Percentiles rank a stretch among this genome's conserved stretches.
Evolutionary conservation across 208 protist species (phyloP).

Genomic region (Leishmania major): DNA sequence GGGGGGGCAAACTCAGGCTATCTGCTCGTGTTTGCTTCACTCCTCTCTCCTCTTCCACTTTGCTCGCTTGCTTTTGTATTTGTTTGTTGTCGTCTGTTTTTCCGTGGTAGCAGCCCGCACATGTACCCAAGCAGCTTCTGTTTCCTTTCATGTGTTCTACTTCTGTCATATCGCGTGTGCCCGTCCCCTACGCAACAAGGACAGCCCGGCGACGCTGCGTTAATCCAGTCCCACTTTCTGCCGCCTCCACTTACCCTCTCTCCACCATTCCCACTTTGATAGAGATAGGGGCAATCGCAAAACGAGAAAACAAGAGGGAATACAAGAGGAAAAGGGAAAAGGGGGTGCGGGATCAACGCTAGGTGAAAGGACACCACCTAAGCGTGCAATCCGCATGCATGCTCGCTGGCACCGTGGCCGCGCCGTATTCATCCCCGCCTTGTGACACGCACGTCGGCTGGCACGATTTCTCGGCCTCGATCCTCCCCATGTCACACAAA

Average conservation of each 20-base stretch:
- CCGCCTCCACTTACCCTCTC: background rate
- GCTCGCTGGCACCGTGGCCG: background rate
- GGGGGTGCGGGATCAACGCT: background rate
- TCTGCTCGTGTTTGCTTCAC: background rate
- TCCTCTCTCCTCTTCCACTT: background rate
- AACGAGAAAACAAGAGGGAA: background rate
- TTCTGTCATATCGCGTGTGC: background rate
- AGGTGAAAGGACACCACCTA: background rate
- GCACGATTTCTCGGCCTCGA: background rate
- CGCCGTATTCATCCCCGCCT: background rate
- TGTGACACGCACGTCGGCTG: background rate
- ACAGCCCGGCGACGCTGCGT: background rate
- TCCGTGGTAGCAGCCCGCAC: background rate
- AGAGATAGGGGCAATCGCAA: background rate
- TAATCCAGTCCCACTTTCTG: background rate
- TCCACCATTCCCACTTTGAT: background rate
- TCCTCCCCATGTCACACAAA: background rate
- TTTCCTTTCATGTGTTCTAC: background rate
- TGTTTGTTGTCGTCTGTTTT: background rate
- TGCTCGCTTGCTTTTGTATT: background rate
- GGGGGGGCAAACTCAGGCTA: too few relatives aligned
- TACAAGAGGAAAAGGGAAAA: background rate
- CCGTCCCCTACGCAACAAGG: background rate
- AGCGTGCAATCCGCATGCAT: background rate
- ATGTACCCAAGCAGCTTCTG: background rate